Evolutionary conservation across 495 filamentous ascomycete species (phyloP).

Genomic region (Penicillium samsonianum): DNA sequence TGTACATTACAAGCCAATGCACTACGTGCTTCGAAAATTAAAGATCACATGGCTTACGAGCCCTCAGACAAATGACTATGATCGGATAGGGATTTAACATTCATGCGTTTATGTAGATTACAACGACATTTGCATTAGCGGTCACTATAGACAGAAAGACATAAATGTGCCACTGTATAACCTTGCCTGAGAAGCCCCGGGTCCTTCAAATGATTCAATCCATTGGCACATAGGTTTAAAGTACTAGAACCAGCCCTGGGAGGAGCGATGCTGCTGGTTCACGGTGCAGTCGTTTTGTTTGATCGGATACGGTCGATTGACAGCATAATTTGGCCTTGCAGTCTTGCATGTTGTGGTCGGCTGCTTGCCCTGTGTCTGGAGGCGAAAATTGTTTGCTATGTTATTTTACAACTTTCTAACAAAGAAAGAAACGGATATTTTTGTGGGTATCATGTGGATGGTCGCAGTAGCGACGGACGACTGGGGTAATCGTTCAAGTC

Average conservation of each 20-base stretch:
- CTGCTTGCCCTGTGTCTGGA: not conserved
- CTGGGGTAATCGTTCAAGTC: not conserved
- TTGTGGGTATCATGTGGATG: conserved; percentile 9
- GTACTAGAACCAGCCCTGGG: not conserved
- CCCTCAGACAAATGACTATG: not conserved
- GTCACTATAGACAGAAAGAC: not conserved
- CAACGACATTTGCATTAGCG: not conserved
- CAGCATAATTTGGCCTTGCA: not conserved
- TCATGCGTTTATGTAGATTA: not conserved
- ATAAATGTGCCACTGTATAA: not conserved
- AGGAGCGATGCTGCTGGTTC: conserved; percentile 1
- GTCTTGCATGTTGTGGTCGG: not conserved
- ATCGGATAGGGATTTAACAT: not conserved
- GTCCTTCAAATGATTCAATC: not conserved
- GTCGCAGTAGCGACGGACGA: conserved; percentile 2
- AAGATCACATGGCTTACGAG: not conserved
- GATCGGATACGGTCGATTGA: not conserved
- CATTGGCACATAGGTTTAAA: not conserved
- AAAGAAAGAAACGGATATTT: conserved; percentile 5
- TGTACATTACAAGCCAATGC: conserved; percentile 1
- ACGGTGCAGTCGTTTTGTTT: not conserved
- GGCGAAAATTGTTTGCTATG: not conserved
- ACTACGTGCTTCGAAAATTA: not conserved
- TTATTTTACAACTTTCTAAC: not conserved
- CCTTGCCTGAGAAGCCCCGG: not conserved